Percentiles rank a stretch among this genome's conserved stretches.
Conservation (phyloP, 2,329 filamentous ascomycete genomes). For the Fusarium sarcochroum region DNA sequence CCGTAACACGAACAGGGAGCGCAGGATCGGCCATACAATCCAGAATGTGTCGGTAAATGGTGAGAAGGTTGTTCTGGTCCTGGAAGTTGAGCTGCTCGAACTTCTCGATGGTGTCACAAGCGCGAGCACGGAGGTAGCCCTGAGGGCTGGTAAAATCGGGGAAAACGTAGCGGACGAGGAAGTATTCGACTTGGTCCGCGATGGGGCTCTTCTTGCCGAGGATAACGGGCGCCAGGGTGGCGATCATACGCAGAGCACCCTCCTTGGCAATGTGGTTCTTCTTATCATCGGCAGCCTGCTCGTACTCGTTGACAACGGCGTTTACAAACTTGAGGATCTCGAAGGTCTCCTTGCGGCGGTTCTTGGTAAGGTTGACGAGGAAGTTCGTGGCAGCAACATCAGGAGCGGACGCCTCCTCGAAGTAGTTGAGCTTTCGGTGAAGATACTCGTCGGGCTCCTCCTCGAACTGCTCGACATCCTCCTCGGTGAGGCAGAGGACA, state of each 20-base stretch:
- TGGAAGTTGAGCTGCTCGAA: slow-evolving; percentile 98
- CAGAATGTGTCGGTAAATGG: slow-evolving; percentile 96
- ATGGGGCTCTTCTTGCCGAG: slow-evolving; percentile 98
- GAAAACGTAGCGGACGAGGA: slow-evolving; percentile 98
- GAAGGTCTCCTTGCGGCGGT: slow-evolving; percentile 94
- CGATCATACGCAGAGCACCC: slow-evolving; percentile 96
- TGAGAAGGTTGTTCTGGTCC: slow-evolving; percentile 93
- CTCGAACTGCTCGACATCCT: slow-evolving; percentile 94
- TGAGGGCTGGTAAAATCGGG: slow-evolving; percentile 95
- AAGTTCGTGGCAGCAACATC: slow-evolving; percentile 98
- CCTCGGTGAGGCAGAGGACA: slow-evolving; percentile 90
- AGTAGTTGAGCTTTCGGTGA: slow-evolving; percentile 97
- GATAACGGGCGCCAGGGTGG: slow-evolving; percentile 92
- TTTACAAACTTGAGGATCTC: slow-evolving; percentile 96
- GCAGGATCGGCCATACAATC: slow-evolving; percentile 97
- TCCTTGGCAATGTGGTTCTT: slow-evolving; percentile 98
- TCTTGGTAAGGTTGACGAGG: slow-evolving; percentile 93
- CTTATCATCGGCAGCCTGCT: slow-evolving; percentile 84
- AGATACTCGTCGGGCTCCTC: slow-evolving; percentile 97
- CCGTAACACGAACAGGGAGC: slow-evolving; percentile 93
- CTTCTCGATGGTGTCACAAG: slow-evolving; percentile 97
- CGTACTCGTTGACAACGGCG: slow-evolving; percentile 92
- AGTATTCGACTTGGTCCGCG: slow-evolving; percentile 97
- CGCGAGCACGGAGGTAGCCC: slow-evolving; percentile 92
- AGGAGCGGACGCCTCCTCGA: slow-evolving; percentile 94